Conservation (phyloP, 140 eudicot genomes). For the Flaveria floridana region DNA sequence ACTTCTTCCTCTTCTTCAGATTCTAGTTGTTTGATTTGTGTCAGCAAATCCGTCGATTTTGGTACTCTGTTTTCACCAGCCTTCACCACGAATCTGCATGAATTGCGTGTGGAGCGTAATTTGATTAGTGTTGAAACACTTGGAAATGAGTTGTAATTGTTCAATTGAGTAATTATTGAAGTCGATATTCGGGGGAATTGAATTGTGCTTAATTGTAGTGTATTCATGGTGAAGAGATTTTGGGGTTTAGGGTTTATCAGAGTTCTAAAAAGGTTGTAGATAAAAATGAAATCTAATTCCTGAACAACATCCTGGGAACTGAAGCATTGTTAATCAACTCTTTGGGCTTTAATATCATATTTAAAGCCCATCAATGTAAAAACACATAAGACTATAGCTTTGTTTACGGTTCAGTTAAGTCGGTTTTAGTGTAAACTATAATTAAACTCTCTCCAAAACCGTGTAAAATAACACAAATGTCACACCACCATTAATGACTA, state of each 20-base stretch:
- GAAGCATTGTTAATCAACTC: not conserved
- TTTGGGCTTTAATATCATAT: not conserved
- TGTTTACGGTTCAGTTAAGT: too few species aligned
- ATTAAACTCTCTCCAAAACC: too few species aligned
- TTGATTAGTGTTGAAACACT: conserved; percentile 10
- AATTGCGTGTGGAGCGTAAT: conserved; percentile 5
- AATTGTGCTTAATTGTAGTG: conserved; percentile 29
- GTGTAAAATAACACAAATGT: too few species aligned
- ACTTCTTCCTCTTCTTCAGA: conserved; percentile 38
- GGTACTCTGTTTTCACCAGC: conserved; percentile 31
- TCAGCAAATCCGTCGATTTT: conserved; percentile 37
- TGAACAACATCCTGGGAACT: not conserved
- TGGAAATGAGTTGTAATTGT: conserved; percentile 17
- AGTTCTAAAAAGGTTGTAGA: not conserved
- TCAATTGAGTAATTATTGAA: conserved; percentile 7
- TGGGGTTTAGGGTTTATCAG: conserved; percentile 42
- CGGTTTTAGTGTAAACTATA: too few species aligned
- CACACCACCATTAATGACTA: too few species aligned
- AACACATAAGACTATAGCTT: not conserved
- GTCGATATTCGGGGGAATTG: conserved; percentile 16
- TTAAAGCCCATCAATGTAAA: not conserved
- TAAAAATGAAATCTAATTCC: not conserved
- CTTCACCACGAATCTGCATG: conserved; percentile 21
- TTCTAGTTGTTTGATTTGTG: conserved; percentile 37
- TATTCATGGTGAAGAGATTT: conserved; percentile 29